Evolutionary conservation across 208 protist genomes (phyloP).

Genomic region (Trypanosomatidae sp.): DNA sequence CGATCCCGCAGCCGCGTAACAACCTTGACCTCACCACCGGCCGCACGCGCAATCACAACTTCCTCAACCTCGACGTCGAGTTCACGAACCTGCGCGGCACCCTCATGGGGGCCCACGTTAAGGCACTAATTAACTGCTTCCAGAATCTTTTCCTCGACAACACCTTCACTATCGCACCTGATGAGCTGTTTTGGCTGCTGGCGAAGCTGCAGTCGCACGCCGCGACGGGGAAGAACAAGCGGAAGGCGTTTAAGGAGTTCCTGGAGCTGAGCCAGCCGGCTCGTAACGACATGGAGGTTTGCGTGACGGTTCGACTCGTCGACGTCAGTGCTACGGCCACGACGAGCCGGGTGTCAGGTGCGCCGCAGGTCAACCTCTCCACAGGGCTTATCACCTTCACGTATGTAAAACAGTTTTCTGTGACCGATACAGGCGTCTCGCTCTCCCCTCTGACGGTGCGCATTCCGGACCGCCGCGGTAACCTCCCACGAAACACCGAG

Average conservation of each 20-base stretch:
- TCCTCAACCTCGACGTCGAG: constrained; percentile 65
- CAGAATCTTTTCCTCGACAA: constrained; percentile 77
- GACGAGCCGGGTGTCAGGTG: constrained; percentile 18
- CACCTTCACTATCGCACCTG: constrained; percentile 55
- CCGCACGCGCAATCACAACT: constrained; percentile 61
- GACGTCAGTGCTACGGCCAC: constrained; percentile 48
- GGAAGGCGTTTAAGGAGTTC: constrained; percentile 75
- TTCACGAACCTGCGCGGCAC: constrained; percentile 57
- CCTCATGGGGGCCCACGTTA: constrained; percentile 69
- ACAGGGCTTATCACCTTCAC: constrained; percentile 60
- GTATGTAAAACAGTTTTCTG: constrained; percentile 66
- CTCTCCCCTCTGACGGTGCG: constrained; percentile 57
- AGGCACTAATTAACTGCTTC: constrained; percentile 54
- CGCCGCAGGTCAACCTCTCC: constrained; percentile 39
- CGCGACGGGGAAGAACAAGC: constrained; percentile 68
- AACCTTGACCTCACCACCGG: constrained; percentile 47
- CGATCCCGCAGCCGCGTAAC: constrained; percentile 47
- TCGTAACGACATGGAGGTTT: constrained; percentile 69
- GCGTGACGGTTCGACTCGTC: constrained; percentile 45
- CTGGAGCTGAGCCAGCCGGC: constrained; percentile 56
- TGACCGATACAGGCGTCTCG: constrained; percentile 55
- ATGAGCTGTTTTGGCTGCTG: constrained; percentile 87
- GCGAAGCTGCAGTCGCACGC: constrained; percentile 77
- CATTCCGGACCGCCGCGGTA: constrained; percentile 25
- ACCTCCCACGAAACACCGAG: constrained; percentile 21